Evolutionary conservation across 129 eudicot genomes (phyloP), one percentile per base, ranked within the genome.

Genomic region (Chrysanthemum lavandulifolium): DNA sequence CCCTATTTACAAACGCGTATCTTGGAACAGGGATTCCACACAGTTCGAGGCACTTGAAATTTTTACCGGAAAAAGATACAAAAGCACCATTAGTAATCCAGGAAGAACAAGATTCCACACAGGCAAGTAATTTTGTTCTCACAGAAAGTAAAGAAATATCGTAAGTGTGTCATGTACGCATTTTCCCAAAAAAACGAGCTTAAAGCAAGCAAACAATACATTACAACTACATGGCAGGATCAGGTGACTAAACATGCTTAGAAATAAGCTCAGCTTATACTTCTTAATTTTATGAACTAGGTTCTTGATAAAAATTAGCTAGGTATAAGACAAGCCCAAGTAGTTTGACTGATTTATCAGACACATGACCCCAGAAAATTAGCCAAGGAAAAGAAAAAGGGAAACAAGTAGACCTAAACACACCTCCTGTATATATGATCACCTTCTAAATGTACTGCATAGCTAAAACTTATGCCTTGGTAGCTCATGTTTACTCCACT

Each of bases 1-100:
- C 94, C 72, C 99, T 88, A 80, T 90, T 90, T 63, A 95, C 96
- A 31, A 86, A 77, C 13, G 97, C 99, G 60, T 95, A 95, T 75
- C 97, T 84, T 65, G 99, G 99, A 71, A 95, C 97, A 52, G 96
- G 96, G 52, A 95, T 90, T 52, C 99, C 99, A 67, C 59, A 95
- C 90, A 91, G 57, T 79, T 86, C 94, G 25, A 95, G 96, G 77
- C 91, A 81, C 99, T 95, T 60, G 43, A 76, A 76, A 13, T 75
- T 73, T 66, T 61, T 59, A 73, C 73, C 77, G 52, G 53, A 64
- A 50, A 68, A 51, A 69, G 11, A 36, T 56, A 23, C 6, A 19
- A 51, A 49, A 71, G 60, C 56, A 13, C 13, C 50, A 16, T 61
- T 58, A 69, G 81, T 45, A 49, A 47, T 12, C 18, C 47, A 13